Evolutionary conservation across 257 asterid genomes (phyloP), one percentile per base, ranked within the genome.

Genomic region (Linderniella brevidens): DNA sequence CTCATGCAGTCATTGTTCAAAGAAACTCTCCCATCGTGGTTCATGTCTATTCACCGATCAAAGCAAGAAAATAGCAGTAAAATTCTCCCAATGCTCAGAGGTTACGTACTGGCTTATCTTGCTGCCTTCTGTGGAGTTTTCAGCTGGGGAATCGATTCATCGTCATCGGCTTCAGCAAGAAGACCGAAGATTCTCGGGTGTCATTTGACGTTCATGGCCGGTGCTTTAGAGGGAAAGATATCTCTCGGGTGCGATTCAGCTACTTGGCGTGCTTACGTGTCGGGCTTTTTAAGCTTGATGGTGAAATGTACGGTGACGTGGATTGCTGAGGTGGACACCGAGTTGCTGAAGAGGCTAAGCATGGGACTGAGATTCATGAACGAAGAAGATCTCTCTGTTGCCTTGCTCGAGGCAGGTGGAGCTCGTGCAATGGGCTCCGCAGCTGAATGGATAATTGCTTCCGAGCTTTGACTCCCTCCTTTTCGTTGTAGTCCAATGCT

Each of bases 21-120:
- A 46, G 98, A 88, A 71, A 76, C 82, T 14, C 79, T 88, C 52
- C 98, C 98, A 9, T 78, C 93, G 57, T 88, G 98, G 98, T 84
- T 88, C 46, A 66, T 88, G 69, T 80, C 94, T 1, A 68, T 57
- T 50, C 90, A 76, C 49, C 56, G 52, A 43, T 50, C 70, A 8
- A 64, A 68, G 36, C 78, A 66, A 55, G 67, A 58, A 50, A 65
- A 61, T 4, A 50, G 61, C 8, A 59, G 56, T 14, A 76, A 69
- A 50, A 63, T 70, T 46, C 69, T 87, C 45, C 79, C 72, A 0
- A 74, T 63, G 72, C 81, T 88, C 51, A 53, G 61, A 59, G 98
- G 98, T 9, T 78, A 84, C 29, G 96, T 84, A 1, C 75, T 88
- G 19, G 98, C 95, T 0, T 74, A 84, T 61, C 49, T 88, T 20